These are phyloP conservation scores for Penicillium subrubescens DNA, from an alignment of 495 filamentous ascomycete genomes.

Conservation along the genomic window DNA sequence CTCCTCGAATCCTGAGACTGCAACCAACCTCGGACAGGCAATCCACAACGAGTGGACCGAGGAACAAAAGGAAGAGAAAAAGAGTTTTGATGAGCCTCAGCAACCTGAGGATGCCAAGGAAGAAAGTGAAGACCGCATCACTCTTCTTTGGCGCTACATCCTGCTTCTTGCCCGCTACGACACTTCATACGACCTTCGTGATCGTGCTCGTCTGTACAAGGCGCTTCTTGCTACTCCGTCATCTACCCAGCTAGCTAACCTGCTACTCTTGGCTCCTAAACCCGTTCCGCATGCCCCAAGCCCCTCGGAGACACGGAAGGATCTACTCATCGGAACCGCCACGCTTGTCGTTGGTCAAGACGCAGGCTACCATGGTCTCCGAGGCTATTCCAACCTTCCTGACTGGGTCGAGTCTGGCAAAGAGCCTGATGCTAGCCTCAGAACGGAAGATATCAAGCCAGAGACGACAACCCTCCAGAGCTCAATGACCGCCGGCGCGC, in stretches of 20 bases:
- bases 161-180: slow-evolving; percentile 87
- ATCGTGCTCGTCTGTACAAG: slow-evolving; percentile 85
- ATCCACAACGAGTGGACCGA: slow-evolving; percentile 47
- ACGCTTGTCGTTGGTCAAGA: slow-evolving; percentile 81
- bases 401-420: slow-evolving; percentile 80
- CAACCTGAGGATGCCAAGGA: slow-evolving; percentile 40
- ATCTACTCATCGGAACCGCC: slow-evolving; percentile 76
- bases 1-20: slow-evolving; percentile 4
- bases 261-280: slow-evolving; percentile 91
- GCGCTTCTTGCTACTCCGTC: slow-evolving; percentile 73
- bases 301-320: slow-evolving; percentile 77
- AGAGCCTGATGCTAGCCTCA: slow-evolving; percentile 76
- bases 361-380: slow-evolving; percentile 66
- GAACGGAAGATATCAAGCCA: slow-evolving; percentile 51
- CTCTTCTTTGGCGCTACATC: slow-evolving; percentile 80
- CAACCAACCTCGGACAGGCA: slow-evolving; percentile 22
- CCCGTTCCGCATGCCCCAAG: slow-evolving; percentile 85
- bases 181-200: slow-evolving; percentile 90
- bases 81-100: slow-evolving; percentile 16
- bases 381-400: slow-evolving; percentile 76
- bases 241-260: slow-evolving; percentile 79
- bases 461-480: slow-evolving; percentile 27
- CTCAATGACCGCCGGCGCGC: slow-evolving; percentile 62
- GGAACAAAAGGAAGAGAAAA: slow-evolving; percentile 35
- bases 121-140: slow-evolving; percentile 59